Base-by-base conservation (phyloP, 176 grass and related monocot genomes). In the Avena insularis region DNA sequence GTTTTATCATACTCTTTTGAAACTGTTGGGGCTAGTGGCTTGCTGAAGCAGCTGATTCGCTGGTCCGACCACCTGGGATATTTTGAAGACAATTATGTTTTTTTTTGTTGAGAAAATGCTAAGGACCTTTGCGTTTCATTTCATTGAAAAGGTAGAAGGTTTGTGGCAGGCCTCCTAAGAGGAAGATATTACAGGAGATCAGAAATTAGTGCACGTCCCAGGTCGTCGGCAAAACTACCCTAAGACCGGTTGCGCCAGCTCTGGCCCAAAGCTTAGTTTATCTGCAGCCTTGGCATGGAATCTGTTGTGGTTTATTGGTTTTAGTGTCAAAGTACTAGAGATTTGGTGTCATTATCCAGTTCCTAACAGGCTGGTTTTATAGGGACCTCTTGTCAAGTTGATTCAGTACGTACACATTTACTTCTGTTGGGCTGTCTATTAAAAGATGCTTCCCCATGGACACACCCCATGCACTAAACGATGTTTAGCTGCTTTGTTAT, bases 391-490 rank as follows among this genome's bases (percentile, higher is more conserved):
- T 50, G 35, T 82, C 45, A 54, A 68, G 75, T 81, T 25, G 67
- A 81, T 83, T 86, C 58, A 27, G 27, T 84, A 59, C 13, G 21
- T 35, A 82, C 69, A 76, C 61, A 80, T 75, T 89, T 60, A 75
- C 74, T 79, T 86, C 83, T 86, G 79, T 61, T 91, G 68, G 20
- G 85, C 53, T 78, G 76, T 81, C 76, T 45, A 60, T 51, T 86
- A 67, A 64, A 73, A 83, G 73, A 79, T 83, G 69, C 31, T 33
- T 63, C 48, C 35, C 56, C 55, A 47, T 48, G 50, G 45, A 64
- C 69, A 55, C 0, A 9, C 35, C 29, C 76, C 27, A 21, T 88
- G 14, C 4, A 4, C 4, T 21, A 84, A 23, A 16, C 4, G 70
- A 59, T 80, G 87, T 81, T 47, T 56, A 61, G 50, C 81, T 62